Evolutionary conservation across 176 grass and related monocot species (phyloP), one percentile per base, ranked within the genome.

Genomic region (Chrysopogon serrulatus): DNA sequence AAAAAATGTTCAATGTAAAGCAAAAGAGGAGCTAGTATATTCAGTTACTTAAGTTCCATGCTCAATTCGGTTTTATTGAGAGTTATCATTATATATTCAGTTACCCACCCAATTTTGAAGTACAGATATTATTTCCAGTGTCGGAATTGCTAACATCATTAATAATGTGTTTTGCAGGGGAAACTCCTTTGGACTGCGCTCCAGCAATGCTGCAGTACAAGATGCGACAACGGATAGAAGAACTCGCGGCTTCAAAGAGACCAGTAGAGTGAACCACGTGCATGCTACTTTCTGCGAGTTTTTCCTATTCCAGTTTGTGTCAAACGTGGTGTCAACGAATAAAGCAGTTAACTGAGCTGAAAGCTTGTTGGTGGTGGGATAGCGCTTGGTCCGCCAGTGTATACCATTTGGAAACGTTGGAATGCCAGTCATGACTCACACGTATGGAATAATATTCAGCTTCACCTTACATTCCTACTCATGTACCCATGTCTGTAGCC

Each of bases 141-240:
- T 19, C 13, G 36, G 61, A 32, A 28, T 51, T 27, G 30, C 32
- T 80, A 77, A 54, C 44, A 74, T 51, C 35, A 39, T 54, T 26
- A 73, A 78, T n/a, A 74, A 78, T n/a, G 70, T 72, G 18, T 67
- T 94, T 70, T 37, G 79, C 80, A 99, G 97, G 97, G 19, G 97
- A 99, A 89, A 96, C 97, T 68, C 91, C 97, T 86, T 30, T 96
- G 81, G 97, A 99, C 69, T 96, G 97, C 65, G 97, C 97, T 83
- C 97, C 97, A 24, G 69, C 97, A 51, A 99, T 99, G 97, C 81
- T 99, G 88, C 97, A 99, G 39, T 94, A 90, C 88, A 99, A 96
- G 71, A 96, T 99, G 97, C 86, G 88, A 4, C 75, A 94, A 79
- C 87, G 48, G 82, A 87, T 90, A 45, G 86, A 85, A 86, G 93